A percentile compares a stretch with the other conserved stretches of the same genome.
Evolutionary conservation across 257 asterid genomes (phyloP).

Genomic region (Rhazya stricta): DNA sequence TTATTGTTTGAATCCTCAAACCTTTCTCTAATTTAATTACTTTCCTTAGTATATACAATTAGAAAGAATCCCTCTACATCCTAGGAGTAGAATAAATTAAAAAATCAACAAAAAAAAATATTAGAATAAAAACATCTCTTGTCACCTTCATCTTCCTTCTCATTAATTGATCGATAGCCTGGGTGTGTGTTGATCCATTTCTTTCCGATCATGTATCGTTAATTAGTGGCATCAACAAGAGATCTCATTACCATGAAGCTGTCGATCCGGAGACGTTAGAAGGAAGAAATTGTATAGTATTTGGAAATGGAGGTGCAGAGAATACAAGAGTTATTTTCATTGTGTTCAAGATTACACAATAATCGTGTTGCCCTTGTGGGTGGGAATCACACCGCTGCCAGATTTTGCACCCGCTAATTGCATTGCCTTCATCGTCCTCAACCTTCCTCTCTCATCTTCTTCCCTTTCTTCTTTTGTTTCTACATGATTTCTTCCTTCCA

Average conservation of each 20-base stretch:
- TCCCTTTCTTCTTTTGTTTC: not conserved
- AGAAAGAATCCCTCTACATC: not conserved
- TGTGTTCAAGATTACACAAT: conserved; percentile 22
- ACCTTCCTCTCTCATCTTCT: not conserved
- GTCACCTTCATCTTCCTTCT: conserved; percentile 22
- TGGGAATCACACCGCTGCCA: conserved; percentile 49
- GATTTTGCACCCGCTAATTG: conserved; percentile 45
- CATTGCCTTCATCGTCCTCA: not conserved
- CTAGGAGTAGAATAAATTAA: not conserved
- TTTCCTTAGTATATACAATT: not conserved
- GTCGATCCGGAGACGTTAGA: conserved; percentile 24
- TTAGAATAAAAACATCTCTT: not conserved
- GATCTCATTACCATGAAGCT: not conserved
- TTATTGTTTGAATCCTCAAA: not conserved
- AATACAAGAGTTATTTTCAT: conserved; percentile 19
- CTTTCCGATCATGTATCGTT: not conserved
- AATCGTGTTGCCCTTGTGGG: conserved; percentile 42
- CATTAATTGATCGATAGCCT: conserved; percentile 9
- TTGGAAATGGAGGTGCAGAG: conserved; percentile 36
- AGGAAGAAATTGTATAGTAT: conserved; percentile 1
- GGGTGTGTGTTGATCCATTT: conserved; percentile 17
- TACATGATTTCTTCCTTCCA: not conserved
- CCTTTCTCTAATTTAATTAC: not conserved
- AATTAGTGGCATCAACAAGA: not conserved
- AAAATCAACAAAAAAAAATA: not conserved